These are phyloP conservation scores for Blumeria graminis DNA, from an alignment of 2,329 filamentous ascomycete species.

Conservation along the genomic window DNA sequence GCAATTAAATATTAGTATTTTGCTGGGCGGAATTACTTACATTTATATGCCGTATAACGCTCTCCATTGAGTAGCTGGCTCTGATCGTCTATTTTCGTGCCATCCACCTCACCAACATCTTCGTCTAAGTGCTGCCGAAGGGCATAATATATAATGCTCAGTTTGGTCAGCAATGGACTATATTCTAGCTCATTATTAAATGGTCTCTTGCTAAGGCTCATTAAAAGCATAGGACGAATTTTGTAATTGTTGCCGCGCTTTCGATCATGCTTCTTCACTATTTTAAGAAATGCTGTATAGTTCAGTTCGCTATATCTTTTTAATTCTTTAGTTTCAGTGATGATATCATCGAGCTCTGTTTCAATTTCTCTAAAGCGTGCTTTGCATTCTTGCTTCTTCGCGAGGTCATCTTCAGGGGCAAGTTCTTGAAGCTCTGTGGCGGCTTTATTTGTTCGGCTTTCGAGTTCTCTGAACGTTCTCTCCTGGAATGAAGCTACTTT, in stretches of 20 bases:
- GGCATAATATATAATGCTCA: slow-evolving; percentile 91
- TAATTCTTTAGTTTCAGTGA: slow-evolving; percentile 73
- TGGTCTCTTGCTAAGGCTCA: slow-evolving; percentile 64
- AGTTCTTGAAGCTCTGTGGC: slow-evolving; percentile 59
- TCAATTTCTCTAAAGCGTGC: slow-evolving; percentile 44
- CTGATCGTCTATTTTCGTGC: slow-evolving; percentile 17
- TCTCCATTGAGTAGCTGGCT: slow-evolving; percentile 39
- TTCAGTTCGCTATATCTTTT: slow-evolving; percentile 92
- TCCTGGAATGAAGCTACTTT: slow-evolving; percentile 84
- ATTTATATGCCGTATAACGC: slow-evolving; percentile 69
- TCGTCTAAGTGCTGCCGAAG: slow-evolving; percentile 63
- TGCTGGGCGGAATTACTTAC: slow-evolving; percentile 21
- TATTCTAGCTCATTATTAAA: slow-evolving; percentile 88
- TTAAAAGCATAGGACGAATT: slow-evolving; percentile 75
- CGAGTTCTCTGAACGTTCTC: slow-evolving; percentile 38
- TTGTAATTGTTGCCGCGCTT: slow-evolving; percentile 71
- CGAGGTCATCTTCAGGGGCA: slow-evolving; percentile 33
- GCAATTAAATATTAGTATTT: neutral
- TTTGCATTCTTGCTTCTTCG: slow-evolving; percentile 24
- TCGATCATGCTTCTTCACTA: slow-evolving; percentile 96
- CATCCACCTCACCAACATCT: slow-evolving; percentile 18
- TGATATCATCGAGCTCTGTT: slow-evolving; percentile 63
- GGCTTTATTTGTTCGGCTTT: slow-evolving; percentile 27
- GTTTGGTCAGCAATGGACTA: slow-evolving; percentile 64
- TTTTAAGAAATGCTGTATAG: slow-evolving; percentile 94